Percentiles rank a stretch among this genome's conserved stretches.
These are phyloP conservation scores for Podila clonocystis DNA, from an alignment of 192 early-diverging fungal species.

Conservation along the genomic window DNA sequence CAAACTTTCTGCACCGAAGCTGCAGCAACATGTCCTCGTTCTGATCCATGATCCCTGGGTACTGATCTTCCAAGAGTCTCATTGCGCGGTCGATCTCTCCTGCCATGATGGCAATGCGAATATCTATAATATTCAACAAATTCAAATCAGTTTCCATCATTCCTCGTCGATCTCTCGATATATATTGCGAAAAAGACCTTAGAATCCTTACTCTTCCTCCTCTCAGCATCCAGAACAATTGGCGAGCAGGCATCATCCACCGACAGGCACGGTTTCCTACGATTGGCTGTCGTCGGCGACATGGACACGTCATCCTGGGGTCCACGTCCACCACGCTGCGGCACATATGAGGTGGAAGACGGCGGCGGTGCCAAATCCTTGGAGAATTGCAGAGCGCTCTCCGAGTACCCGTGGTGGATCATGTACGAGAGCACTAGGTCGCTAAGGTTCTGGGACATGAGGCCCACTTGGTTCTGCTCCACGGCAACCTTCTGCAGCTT, in stretches of 20 bases:
- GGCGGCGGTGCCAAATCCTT: slow-evolving; percentile 23
- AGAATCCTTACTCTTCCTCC: slow-evolving; percentile 31
- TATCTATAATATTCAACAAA: slow-evolving; percentile 41
- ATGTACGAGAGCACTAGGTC: slow-evolving; percentile 84
- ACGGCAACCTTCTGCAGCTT: slow-evolving; percentile 9
- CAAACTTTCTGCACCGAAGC: slow-evolving; percentile 86
- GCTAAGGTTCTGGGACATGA: slow-evolving; percentile 53
- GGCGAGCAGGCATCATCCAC: neutral
- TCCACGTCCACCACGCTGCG: neutral
- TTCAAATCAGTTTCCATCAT: neutral
- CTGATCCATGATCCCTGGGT: slow-evolving; percentile 70
- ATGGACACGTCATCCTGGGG: neutral
- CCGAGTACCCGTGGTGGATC: slow-evolving; percentile 83
- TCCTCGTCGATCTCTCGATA: too few relatives aligned
- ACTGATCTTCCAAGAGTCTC: slow-evolving; percentile 68
- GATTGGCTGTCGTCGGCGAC: neutral
- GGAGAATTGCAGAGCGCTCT: slow-evolving; percentile 79
- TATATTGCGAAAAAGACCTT: too few relatives aligned
- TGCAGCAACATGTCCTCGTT: slow-evolving; percentile 78
- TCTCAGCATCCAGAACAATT: slow-evolving; percentile 18
- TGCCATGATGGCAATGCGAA: slow-evolving; percentile 61
- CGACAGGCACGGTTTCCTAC: neutral
- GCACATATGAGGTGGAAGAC: neutral
- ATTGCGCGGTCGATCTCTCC: slow-evolving; percentile 86
- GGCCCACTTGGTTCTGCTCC: slow-evolving; percentile 20